A percentile compares a stretch with the other conserved stretches of the same genome.
Conservation (phyloP, 306 rosid genomes). For the Citrullus mucosospermus region DNA sequence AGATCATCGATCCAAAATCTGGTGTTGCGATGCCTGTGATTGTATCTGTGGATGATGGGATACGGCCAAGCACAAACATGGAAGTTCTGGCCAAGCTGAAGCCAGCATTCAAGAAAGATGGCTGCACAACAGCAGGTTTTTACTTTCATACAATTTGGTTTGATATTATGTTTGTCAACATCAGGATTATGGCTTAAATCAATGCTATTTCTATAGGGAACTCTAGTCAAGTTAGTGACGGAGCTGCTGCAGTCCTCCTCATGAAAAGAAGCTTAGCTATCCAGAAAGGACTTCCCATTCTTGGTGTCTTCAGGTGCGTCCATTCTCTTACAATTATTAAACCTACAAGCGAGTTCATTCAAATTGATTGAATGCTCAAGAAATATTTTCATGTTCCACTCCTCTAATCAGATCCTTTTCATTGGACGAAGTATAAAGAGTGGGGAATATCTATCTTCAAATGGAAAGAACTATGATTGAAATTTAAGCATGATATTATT, state of each 20-base stretch:
- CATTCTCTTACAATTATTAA: neutral
- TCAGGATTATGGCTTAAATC: neutral
- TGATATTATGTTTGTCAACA: neutral
- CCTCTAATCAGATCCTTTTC: neutral
- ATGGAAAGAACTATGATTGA: neutral
- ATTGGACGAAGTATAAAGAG: neutral
- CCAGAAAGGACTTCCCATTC: slow-evolving; percentile 72
- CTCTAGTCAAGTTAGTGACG: slow-evolving; percentile 89
- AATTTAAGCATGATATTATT: neutral
- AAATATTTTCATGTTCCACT: neutral
- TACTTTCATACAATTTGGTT: neutral
- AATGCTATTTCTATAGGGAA: slow-evolving; percentile 40
- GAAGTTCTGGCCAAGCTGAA: slow-evolving; percentile 57
- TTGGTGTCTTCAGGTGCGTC: slow-evolving; percentile 67
- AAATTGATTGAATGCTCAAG: neutral
- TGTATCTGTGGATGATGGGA: slow-evolving; percentile 71
- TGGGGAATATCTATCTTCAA: neutral
- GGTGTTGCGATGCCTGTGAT: slow-evolving; percentile 53
- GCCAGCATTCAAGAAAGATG: slow-evolving; percentile 70
- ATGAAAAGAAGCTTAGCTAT: slow-evolving; percentile 78
- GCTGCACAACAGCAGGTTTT: slow-evolving; percentile 80
- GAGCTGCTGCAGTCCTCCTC: slow-evolving; percentile 90
- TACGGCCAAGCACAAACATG: slow-evolving; percentile 55
- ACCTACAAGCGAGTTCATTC: neutral
- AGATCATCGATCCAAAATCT: slow-evolving; percentile 81